Conservation (phyloP, 2,329 filamentous ascomycete genomes). For the Colletotrichum karsti region DNA sequence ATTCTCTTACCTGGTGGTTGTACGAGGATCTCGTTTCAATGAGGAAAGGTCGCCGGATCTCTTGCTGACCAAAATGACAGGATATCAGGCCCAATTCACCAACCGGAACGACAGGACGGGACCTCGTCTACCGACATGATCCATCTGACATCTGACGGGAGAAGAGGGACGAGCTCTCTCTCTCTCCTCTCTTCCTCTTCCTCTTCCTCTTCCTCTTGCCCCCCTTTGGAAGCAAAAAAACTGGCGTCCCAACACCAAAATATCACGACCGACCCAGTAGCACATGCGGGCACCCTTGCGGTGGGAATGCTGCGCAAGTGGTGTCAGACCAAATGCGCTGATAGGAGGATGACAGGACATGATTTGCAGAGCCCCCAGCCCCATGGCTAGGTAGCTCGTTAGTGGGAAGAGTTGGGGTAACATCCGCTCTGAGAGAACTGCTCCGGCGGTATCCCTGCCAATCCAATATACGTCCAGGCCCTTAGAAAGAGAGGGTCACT, state of each 20-base stretch:
- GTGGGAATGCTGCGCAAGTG: constrained; percentile 8
- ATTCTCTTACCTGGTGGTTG: background rate
- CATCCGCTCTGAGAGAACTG: constrained; percentile 3
- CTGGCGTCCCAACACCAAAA: constrained; percentile 3
- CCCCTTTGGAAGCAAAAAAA: background rate
- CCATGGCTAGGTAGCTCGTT: background rate
- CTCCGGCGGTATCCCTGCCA: background rate
- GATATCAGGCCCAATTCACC: background rate
- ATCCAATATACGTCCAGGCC: background rate
- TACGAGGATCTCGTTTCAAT: background rate
- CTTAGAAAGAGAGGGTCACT: background rate
- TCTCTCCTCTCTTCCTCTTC: background rate
- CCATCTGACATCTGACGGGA: constrained; percentile 17
- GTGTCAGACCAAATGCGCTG: background rate
- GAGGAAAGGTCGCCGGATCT: background rate
- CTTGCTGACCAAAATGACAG: background rate
- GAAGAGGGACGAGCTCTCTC: background rate
- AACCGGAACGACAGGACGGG: background rate
- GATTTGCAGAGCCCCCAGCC: constrained; percentile 5
- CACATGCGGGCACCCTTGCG: constrained; percentile 4
- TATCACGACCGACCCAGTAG: constrained; percentile 7
- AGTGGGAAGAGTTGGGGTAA: constrained; percentile 6
- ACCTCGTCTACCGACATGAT: background rate
- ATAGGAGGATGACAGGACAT: constrained; percentile 4
- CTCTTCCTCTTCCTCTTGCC: background rate